phyloP scores from a whole-genome alignment of 371 early-diverging fungal species.

The Blastocladiella emersonii region DNA sequence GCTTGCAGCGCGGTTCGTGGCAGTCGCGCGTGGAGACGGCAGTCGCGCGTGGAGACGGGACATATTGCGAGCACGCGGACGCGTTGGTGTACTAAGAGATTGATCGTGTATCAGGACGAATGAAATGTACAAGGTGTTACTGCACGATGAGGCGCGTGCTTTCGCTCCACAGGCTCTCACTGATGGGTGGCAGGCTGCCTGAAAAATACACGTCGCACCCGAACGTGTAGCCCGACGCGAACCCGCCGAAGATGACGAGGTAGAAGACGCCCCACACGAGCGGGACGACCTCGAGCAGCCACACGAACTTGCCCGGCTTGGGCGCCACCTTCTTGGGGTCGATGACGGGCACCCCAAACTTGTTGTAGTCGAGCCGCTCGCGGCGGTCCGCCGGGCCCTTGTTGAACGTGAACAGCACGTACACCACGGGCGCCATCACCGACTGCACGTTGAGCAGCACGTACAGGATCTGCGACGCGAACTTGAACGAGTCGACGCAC shows the following conservation, averaged over 20 bases:
- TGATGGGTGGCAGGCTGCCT: not conserved
- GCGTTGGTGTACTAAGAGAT: no score
- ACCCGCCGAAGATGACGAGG: slow-evolving; percentile 3
- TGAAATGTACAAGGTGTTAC: not conserved
- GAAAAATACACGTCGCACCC: slow-evolving; percentile 5
- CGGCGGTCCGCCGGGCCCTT: slow-evolving; percentile 1
- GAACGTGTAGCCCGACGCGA: slow-evolving; percentile 1
- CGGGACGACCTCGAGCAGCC: slow-evolving; percentile 5
- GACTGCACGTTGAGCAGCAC: slow-evolving; percentile 8
- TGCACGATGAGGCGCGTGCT: not conserved
- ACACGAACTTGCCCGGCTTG: not conserved
- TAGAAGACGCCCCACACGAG: slow-evolving; percentile 6
- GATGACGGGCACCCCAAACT: slow-evolving; percentile 3
- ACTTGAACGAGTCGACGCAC: slow-evolving; percentile 4
- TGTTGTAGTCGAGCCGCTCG: slow-evolving; percentile 4
- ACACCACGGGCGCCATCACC: slow-evolving; percentile 1
- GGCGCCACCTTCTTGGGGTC: slow-evolving; percentile 2
- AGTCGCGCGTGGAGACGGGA: no score
- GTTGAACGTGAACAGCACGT: slow-evolving; percentile 3
- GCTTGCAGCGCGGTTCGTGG: no score
- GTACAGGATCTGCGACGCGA: slow-evolving; percentile 4
- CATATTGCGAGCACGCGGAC: no score
- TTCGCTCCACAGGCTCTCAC: not conserved
- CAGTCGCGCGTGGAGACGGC: no score
- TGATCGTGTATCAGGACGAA: no score